Conservation (phyloP, 148 eudicot species). For the Heliosperma pusillum region DNA sequence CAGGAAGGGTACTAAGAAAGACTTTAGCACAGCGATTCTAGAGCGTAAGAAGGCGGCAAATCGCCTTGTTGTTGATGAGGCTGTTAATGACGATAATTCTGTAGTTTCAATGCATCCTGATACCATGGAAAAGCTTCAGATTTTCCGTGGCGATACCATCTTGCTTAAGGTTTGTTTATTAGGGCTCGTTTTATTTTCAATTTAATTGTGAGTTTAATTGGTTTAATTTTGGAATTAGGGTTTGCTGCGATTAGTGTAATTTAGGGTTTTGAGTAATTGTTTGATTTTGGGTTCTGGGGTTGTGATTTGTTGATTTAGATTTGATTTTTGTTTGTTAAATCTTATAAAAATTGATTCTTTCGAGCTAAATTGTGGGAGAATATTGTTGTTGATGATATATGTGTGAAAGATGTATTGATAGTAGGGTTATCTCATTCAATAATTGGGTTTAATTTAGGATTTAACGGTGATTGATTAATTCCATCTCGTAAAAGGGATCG, state of each 20-base stretch:
- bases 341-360: neutral
- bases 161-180: constrained; percentile 50
- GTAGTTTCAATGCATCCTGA: constrained; percentile 73
- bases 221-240: neutral
- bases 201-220: neutral
- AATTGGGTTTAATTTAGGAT: no score
- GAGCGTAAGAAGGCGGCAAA: constrained; percentile 75
- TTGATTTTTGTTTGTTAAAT: neutral
- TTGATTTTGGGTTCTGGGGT: neutral
- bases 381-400: neutral
- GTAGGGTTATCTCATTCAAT: no score
- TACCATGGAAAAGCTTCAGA: constrained; percentile 85
- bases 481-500: no score
- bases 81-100: constrained; percentile 75
- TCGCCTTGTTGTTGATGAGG: constrained; percentile 76
- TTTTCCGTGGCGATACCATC: constrained; percentile 80
- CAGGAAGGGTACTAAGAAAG: constrained; percentile 72
- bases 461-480: no score
- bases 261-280: neutral
- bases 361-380: neutral
- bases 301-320: neutral
- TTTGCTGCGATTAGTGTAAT: neutral
- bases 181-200: neutral
- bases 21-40: constrained; percentile 75
- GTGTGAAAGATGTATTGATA: no score